Evolutionary conservation across 2,329 filamentous ascomycete genomes (phyloP), one percentile per base, ranked within the genome.

Genomic region (Trichoderma hamatum): DNA sequence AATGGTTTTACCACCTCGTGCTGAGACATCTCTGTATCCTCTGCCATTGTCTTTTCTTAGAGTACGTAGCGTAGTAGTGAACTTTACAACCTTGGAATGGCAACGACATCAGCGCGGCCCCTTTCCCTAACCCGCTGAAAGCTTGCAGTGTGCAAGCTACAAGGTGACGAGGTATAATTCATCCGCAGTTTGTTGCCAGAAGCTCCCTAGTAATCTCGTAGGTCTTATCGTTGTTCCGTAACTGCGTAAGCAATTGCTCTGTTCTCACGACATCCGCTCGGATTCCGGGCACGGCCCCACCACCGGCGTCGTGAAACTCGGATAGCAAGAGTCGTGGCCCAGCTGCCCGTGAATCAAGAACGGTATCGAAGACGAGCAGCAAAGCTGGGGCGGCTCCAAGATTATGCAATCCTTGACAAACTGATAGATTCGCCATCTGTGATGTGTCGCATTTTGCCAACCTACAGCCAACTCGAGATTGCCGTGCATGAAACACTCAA

Each of bases 281-380:
- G 61, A 54, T 54, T 64, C 61, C 61, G 61, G 61, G 46, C 26
- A 49, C 61, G 61, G 61, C 61, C 61, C 61, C 61, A 64, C 61
- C n/a, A 9, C 60, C 60, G 60, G 61, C n/a, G 2, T 34, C n/a
- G 63, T 59, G 30, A 21, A 34, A 43, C 24, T n/a, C 61, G 39
- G 46, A 39, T 21, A 14, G 19, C 34, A 43, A 19, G 9, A n/a
- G 39, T 43, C 39, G 39, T 19, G 16, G 19, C 39, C 14, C 39
- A n/a, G 39, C 39, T 19, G 19, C 7, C 16, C 39, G 39, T n/a
- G 39, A 43, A 43, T 43, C 39, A n/a, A n/a, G 39, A 4, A 11
- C n/a, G 52, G 52, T 11, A n/a, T 30, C 19, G 6, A 30, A 28
- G 26, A 30, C 16, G 16, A n/a, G 9, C 39, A 19, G 43, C 26